Percentiles rank a stretch among this genome's conserved stretches.
Conservation (phyloP, 208 protist genomes). For the Acanthamoeba lenticulata region DNA sequence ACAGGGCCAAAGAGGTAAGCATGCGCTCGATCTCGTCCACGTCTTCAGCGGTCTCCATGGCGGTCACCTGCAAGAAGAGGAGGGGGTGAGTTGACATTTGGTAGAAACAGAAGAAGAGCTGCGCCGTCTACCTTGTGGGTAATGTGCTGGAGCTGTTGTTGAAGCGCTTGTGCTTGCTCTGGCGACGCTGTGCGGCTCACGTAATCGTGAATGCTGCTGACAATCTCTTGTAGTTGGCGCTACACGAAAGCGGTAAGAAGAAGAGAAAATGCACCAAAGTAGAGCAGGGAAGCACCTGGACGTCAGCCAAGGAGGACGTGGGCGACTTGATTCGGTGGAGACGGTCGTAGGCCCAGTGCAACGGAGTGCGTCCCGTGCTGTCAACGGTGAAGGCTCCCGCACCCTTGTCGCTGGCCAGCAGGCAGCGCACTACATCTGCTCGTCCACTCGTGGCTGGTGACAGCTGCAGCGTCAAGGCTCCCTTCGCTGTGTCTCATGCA, state of each 20-base stretch:
- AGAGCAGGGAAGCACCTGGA: not conserved
- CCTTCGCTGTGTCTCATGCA: no score
- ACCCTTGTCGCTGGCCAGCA: not conserved
- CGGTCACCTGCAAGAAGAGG: not conserved
- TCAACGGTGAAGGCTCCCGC: not conserved
- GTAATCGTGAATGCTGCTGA: constrained; percentile 3
- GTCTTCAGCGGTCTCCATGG: not conserved
- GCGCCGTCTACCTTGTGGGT: not conserved
- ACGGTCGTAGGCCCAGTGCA: constrained; percentile 33
- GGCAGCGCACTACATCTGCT: not conserved
- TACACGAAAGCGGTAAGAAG: not conserved
- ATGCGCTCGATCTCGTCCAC: constrained; percentile 40
- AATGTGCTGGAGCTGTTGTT: not conserved
- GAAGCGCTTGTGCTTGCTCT: not conserved
- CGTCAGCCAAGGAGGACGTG: not conserved
- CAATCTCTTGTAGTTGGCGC: constrained; percentile 27
- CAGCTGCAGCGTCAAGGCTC: no score
- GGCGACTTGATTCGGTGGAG: constrained; percentile 19
- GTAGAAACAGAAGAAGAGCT: not conserved
- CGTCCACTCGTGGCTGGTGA: not conserved
- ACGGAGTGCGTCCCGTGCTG: not conserved
- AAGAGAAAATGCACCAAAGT: not conserved
- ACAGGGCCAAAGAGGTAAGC: not conserved
- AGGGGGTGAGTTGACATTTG: no score
- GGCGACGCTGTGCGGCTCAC: not conserved